Evolutionary conservation across 108 stramenopile species (phyloP), one percentile per base, ranked within the genome.

Genomic region (Mayamaea pseudoterrestris): DNA sequence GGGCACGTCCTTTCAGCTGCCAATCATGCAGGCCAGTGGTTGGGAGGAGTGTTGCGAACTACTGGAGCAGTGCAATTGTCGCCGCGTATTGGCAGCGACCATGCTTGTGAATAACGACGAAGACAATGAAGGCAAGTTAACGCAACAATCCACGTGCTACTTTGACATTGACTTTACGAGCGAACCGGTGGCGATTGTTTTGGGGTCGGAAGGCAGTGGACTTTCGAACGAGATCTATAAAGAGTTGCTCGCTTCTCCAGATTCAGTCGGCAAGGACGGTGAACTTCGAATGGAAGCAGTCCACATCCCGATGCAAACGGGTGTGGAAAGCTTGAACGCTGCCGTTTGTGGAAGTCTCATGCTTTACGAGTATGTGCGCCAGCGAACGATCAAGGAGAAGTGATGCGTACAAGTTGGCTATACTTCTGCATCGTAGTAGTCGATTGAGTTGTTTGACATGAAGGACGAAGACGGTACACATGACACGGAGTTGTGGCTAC

Each of bases 241-340:
- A 35, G 71, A 70, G 4, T 49, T 90, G 9, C n/a, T n/a, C n/a
- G n/a, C n/a, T n/a, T n/a, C n/a, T n/a, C n/a, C n/a, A n/a, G n/a
- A n/a, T n/a, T n/a, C n/a, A n/a, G n/a, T n/a, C n/a, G n/a, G n/a
- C n/a, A 17, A 42, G 40, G 35, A 47, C 36, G 57, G 57, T n/a
- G 41, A 48, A 14, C 12, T 34, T 34, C 11, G n/a, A n/a, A 60
- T 87, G 32, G 47, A 55, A 32, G 66, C 83, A 11, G 75, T 86
- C 11, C 75, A 85, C 50, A 63, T 92, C 32, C 85, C 85, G 1
- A 87, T 92, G 85, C 60, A 73, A 39, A 44, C 56, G n/a, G 81
- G 75, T 2, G 78, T 78, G 26, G 90, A 92, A 68, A 83, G 80
- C 41, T 56, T 92, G 54, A 92, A 92, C 60, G 90, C 82, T 6